Percentiles rank a stretch among this genome's conserved stretches.
phyloP scores from a whole-genome alignment of 2,329 filamentous ascomycete genomes.

The Apiospora arundinis region DNA sequence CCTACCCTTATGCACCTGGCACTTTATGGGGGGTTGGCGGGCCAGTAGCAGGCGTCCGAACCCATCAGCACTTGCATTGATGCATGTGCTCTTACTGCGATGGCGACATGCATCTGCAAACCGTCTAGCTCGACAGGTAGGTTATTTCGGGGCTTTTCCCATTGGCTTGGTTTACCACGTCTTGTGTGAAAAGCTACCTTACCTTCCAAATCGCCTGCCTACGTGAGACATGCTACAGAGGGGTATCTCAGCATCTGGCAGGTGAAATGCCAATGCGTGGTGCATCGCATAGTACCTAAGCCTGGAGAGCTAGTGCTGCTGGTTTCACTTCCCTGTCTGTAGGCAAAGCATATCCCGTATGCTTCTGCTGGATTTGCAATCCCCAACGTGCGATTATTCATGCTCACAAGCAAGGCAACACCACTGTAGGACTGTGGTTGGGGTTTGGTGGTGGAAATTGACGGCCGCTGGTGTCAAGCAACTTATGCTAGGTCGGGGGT shows the following conservation, averaged over 20 bases:
- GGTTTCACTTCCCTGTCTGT: slow-evolving; percentile 6
- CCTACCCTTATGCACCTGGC: slow-evolving; percentile 5
- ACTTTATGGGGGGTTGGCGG: neutral
- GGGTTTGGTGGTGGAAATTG: neutral
- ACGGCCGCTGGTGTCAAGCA: neutral
- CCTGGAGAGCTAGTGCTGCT: neutral
- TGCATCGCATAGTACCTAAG: neutral
- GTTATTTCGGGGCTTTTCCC: slow-evolving; percentile 13
- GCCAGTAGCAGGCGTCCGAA: slow-evolving; percentile 14
- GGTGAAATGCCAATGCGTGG: neutral
- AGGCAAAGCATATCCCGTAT: neutral
- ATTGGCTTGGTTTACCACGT: slow-evolving; percentile 4
- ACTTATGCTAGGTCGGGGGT: neutral
- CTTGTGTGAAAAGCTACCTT: neutral
- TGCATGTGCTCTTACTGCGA: slow-evolving; percentile 9
- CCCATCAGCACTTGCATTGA: slow-evolving; percentile 17
- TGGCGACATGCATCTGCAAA: slow-evolving; percentile 19
- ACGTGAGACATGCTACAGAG: slow-evolving; percentile 1
- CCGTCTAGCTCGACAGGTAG: slow-evolving; percentile 12
- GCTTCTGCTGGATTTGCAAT: slow-evolving; percentile 3
- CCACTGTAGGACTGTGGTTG: neutral
- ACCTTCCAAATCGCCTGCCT: slow-evolving; percentile 7
- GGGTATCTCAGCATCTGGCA: neutral
- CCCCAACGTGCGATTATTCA: neutral
- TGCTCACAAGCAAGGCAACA: neutral